Conservation (phyloP, 768 basidiomycete genomes). For the Suillus variegatus region DNA sequence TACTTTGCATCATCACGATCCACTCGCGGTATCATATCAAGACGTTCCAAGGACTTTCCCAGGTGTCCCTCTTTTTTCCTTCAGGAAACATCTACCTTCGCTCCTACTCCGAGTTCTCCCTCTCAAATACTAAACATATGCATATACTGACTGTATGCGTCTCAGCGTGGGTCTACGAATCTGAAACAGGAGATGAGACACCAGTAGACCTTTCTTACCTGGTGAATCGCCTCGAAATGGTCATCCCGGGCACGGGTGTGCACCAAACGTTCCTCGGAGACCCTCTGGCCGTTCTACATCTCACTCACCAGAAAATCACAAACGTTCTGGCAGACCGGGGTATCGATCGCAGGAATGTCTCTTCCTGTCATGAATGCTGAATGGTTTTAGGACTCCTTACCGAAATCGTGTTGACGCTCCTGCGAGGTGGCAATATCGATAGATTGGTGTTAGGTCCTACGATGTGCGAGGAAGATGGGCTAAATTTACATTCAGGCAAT, state of each 20-base stretch:
- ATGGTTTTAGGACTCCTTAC: slow-evolving; percentile 47
- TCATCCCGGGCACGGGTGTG: slow-evolving; percentile 22
- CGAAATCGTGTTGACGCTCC: slow-evolving; percentile 41
- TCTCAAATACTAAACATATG: not conserved
- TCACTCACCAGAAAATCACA: slow-evolving; percentile 43
- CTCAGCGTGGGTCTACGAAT: slow-evolving; percentile 44
- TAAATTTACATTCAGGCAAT: slow-evolving; percentile 48
- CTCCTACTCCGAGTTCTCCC: not conserved
- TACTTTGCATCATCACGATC: not conserved
- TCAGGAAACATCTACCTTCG: not conserved
- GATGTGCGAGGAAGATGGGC: slow-evolving; percentile 46
- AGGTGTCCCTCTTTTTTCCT: not conserved
- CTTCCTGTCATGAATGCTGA: slow-evolving; percentile 28
- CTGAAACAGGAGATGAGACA: slow-evolving; percentile 42
- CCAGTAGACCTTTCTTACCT: slow-evolving; percentile 38
- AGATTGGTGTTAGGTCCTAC: slow-evolving; percentile 48
- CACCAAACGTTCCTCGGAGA: slow-evolving; percentile 6
- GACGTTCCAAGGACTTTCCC: not conserved
- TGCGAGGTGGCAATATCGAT: slow-evolving; percentile 48
- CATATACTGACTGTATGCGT: slow-evolving; percentile 13
- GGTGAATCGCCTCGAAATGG: slow-evolving; percentile 41
- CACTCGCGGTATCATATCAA: not conserved
- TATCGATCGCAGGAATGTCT: slow-evolving; percentile 30
- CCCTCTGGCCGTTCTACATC: slow-evolving; percentile 4
- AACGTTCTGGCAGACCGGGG: slow-evolving; percentile 28